Evolutionary conservation across 257 asterid species (phyloP).

Genomic region (Nicotiana attenuata): DNA sequence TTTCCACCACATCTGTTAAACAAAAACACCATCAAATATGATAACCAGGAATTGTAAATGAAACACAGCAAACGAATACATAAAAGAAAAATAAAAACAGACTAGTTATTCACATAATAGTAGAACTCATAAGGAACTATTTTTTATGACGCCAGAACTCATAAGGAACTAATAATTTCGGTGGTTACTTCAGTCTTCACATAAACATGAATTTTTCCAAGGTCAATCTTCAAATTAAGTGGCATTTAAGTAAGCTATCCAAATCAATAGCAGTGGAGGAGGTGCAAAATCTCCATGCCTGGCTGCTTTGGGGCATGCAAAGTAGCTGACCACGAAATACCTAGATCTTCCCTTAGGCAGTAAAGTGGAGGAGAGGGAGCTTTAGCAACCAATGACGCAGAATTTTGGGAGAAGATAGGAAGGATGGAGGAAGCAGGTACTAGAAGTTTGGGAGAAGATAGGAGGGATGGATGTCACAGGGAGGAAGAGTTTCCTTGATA

Average conservation of each 20-base stretch:
- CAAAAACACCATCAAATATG: conserved; percentile 15
- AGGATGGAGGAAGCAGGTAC: not conserved
- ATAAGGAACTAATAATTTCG: not conserved
- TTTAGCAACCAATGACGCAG: not conserved
- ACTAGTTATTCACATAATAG: not conserved
- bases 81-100: not conserved
- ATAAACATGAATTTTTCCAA: not conserved
- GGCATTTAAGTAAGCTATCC: not conserved
- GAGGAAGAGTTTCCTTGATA: not conserved
- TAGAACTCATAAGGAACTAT: not conserved
- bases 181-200: not conserved
- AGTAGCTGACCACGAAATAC: not conserved
- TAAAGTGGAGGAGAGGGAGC: not conserved
- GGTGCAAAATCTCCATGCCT: not conserved
- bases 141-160: not conserved
- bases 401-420: not conserved
- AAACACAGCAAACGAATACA: not conserved
- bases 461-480: not conserved
- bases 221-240: not conserved
- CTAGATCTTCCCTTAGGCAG: not conserved
- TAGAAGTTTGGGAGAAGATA: not conserved
- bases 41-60: not conserved
- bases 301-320: not conserved
- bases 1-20: conserved; percentile 59
- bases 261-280: not conserved